Evolutionary conservation across 1,139 yeast species (phyloP).

Genomic region (Taphrina pruni): DNA sequence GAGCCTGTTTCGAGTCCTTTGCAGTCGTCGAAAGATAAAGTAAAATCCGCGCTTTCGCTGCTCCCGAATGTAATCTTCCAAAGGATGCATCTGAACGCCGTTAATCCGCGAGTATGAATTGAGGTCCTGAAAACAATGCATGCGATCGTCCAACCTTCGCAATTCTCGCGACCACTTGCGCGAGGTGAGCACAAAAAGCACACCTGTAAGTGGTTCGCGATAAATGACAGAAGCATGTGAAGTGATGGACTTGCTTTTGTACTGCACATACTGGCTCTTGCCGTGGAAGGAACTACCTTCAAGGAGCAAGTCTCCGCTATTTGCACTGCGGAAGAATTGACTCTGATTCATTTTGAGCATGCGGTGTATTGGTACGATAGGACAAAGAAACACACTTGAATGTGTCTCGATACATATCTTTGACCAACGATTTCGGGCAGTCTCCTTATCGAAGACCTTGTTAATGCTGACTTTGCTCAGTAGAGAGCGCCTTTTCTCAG

Average conservation of each 20-base stretch:
- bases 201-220: conserved; percentile 19
- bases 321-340: conserved; percentile 6
- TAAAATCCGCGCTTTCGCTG: conserved; percentile 22
- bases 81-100: conserved; percentile 36
- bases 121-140: conserved; percentile 13
- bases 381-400: neutral
- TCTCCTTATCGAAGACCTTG: neutral
- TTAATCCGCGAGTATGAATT: neutral
- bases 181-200: conserved; percentile 20
- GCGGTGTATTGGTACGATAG: conserved; percentile 16
- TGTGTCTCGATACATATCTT: conserved; percentile 9
- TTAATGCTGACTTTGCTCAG: neutral
- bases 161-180: conserved; percentile 28
- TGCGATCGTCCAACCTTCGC: conserved; percentile 5
- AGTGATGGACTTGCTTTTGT: conserved; percentile 14
- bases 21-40: conserved; percentile 24
- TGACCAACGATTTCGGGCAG: conserved; percentile 19
- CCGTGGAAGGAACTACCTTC: conserved; percentile 21
- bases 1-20: conserved; percentile 3
- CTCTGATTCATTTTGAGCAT: conserved; percentile 17
- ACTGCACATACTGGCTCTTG: conserved; percentile 17
- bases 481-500: neutral
- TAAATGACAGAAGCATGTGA: conserved; percentile 29
- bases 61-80: conserved; percentile 14
- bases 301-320: conserved; percentile 31